Conservation (phyloP, 116 monocot species). For the Trichopus zeylanicus region DNA sequence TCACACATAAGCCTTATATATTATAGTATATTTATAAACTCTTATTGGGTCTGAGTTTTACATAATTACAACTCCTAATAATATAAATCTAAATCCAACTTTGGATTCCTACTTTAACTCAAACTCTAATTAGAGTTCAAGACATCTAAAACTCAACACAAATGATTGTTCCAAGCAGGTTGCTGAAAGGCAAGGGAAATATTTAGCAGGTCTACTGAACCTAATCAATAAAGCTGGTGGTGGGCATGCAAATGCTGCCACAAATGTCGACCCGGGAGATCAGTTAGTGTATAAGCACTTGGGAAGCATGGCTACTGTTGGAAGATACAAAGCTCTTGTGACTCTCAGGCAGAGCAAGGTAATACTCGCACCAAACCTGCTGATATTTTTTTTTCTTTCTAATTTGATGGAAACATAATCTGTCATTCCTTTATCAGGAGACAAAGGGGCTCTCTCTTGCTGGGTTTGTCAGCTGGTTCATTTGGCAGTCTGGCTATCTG, state of each 20-base stretch:
- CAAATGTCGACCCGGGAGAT: conserved; percentile 35
- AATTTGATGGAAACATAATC: neutral
- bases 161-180: no score
- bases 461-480: conserved; percentile 70
- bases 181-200: conserved; percentile 73
- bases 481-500: conserved; percentile 65
- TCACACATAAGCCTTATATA: no score
- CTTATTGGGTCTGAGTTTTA: no score
- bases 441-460: conserved; percentile 47
- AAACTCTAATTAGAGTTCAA: no score
- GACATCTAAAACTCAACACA: no score
- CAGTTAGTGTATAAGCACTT: conserved; percentile 63
- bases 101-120: no score
- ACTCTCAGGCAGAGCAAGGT: conserved; percentile 69
- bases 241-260: conserved; percentile 32
- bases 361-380: no score
- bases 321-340: conserved; percentile 69
- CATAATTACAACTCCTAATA: no score
- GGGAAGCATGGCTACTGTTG: conserved; percentile 81
- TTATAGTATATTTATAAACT: no score
- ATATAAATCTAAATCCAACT: no score
- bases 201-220: conserved; percentile 42
- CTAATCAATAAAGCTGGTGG: conserved; percentile 40
- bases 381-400: no score
- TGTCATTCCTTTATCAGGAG: conserved; percentile 27